Conservation (phyloP, 768 basidiomycete species). For the Kwoniella mangroviensis region DNA sequence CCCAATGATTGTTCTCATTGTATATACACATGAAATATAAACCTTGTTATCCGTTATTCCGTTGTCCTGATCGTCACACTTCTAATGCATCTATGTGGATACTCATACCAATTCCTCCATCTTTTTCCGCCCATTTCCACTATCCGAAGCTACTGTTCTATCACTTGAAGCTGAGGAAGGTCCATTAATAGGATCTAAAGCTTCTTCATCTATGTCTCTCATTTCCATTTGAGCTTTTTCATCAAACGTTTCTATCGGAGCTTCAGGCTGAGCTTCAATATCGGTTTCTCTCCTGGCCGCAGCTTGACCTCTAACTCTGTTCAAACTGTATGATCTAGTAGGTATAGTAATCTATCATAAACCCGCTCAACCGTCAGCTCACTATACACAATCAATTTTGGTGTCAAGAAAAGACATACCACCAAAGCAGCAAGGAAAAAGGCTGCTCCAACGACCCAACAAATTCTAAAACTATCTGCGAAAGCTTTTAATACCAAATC, state of each 20-base stretch:
- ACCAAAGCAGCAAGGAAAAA: conserved; percentile 21
- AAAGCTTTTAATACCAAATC: conserved; percentile 18
- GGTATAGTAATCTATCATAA: conserved; percentile 20
- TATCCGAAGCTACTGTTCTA: not conserved
- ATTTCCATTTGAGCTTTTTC: conserved; percentile 1
- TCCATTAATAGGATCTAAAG: not conserved
- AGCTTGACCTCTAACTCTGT: conserved; percentile 21
- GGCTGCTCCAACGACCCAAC: conserved; percentile 27
- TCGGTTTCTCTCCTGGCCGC: not conserved
- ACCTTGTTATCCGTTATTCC: too few species aligned
- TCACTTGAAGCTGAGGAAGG: conserved; percentile 6
- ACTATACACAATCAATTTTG: too few species aligned
- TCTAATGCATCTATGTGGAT: not conserved
- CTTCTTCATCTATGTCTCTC: not conserved
- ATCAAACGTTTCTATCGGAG: not conserved
- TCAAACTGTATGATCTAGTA: conserved; percentile 23
- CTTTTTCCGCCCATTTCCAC: not conserved
- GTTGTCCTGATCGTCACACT: too few species aligned
- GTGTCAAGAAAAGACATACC: not conserved
- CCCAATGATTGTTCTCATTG: too few species aligned
- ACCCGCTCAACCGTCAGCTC: too few species aligned
- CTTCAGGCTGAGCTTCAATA: conserved; percentile 3
- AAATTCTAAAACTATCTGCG: conserved; percentile 26
- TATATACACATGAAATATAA: too few species aligned
- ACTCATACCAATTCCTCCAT: not conserved